A percentile compares a stretch with the other conserved stretches of the same genome.
Evolutionary conservation across 2,329 filamentous ascomycete species (phyloP).

Genomic region (Exophiala oligosperma): DNA sequence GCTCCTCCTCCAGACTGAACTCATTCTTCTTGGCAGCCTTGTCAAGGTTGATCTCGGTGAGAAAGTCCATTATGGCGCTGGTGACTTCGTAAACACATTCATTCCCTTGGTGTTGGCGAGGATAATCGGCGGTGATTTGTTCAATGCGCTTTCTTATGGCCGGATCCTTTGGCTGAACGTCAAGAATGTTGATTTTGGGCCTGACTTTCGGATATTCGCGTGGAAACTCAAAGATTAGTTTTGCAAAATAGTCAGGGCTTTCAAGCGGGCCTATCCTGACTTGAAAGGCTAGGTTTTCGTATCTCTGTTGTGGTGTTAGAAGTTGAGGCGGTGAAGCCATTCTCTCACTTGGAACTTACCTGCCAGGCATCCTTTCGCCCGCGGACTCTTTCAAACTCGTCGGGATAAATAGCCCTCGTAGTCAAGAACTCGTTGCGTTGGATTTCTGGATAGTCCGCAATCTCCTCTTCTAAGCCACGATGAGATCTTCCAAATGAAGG

Average conservation of each 20-base stretch:
- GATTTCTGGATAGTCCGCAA: slow-evolving; percentile 24
- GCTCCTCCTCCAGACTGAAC: slow-evolving; percentile 29
- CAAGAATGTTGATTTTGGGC: slow-evolving; percentile 26
- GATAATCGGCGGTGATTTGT: slow-evolving; percentile 19
- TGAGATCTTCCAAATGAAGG: slow-evolving; percentile 22
- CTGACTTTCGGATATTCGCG: slow-evolving; percentile 27
- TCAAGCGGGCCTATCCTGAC: slow-evolving; percentile 22
- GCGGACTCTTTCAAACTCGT: slow-evolving; percentile 25
- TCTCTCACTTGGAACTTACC: slow-evolving; percentile 5
- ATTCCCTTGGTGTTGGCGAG: slow-evolving; percentile 16
- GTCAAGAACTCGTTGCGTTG: slow-evolving; percentile 27
- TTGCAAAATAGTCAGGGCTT: slow-evolving; percentile 25
- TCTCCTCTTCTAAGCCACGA: slow-evolving; percentile 21
- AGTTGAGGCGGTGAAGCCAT: background rate
- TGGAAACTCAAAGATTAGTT: slow-evolving; percentile 29
- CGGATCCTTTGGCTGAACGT: slow-evolving; percentile 22
- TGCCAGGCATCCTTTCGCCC: slow-evolving; percentile 28
- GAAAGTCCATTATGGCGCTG: slow-evolving; percentile 25
- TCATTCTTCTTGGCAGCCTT: slow-evolving; percentile 19
- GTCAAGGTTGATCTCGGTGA: slow-evolving; percentile 17
- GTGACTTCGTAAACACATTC: slow-evolving; percentile 26
- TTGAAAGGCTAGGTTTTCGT: slow-evolving; percentile 27
- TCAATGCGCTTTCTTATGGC: slow-evolving; percentile 20
- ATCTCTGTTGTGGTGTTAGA: slow-evolving; percentile 12
- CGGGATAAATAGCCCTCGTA: slow-evolving; percentile 26